Percentiles rank a stretch among this genome's conserved stretches.
These are phyloP conservation scores for Colletotrichum musae DNA, from an alignment of 2,329 filamentous ascomycete species.

Conservation along the genomic window DNA sequence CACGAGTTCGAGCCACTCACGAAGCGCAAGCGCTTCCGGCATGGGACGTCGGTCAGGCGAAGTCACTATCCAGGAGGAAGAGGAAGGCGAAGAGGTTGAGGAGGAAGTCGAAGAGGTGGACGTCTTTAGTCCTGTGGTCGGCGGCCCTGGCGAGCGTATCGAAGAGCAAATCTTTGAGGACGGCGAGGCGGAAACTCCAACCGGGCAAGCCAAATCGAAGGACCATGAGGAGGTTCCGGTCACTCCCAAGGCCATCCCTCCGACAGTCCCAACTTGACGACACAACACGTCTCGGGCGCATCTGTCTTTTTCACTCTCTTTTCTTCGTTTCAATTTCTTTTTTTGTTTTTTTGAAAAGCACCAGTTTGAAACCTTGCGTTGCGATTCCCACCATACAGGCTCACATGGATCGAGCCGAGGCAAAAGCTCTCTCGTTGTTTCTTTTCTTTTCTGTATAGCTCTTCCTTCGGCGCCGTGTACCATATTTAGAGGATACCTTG, in stretches of 20 bases:
- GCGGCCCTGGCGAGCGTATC: constrained; percentile 59
- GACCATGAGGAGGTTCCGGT: constrained; percentile 11
- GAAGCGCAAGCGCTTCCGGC: constrained; percentile 74
- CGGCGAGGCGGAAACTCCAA: constrained; percentile 35
- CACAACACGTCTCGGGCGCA: constrained; percentile 2
- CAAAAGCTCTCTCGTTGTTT: constrained; percentile 30
- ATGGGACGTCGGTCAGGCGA: constrained; percentile 80
- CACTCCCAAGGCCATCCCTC: constrained; percentile 22
- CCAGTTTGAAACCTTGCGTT: constrained; percentile 13
- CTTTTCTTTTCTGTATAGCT: constrained; percentile 26
- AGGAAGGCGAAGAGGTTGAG: constrained; percentile 62
- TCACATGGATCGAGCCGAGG: constrained; percentile 13
- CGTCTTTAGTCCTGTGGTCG: constrained; percentile 67
- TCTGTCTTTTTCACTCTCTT: too few species aligned
- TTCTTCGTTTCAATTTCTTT: too few species aligned
- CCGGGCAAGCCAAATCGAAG: constrained; percentile 11
- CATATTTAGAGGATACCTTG: constrained; percentile 41
- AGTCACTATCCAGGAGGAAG: constrained; percentile 79
- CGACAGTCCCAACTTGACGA: constrained; percentile 13
- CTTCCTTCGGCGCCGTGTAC: constrained; percentile 32
- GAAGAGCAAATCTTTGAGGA: constrained; percentile 59
- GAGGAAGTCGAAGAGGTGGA: constrained; percentile 73
- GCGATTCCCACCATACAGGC: constrained; percentile 17
- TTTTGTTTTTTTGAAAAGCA: constrained; percentile 7
- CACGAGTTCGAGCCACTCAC: constrained; percentile 59